Evolutionary conservation across 2,329 filamentous ascomycete genomes (phyloP).

Genomic region (Monosporascus sp.): DNA sequence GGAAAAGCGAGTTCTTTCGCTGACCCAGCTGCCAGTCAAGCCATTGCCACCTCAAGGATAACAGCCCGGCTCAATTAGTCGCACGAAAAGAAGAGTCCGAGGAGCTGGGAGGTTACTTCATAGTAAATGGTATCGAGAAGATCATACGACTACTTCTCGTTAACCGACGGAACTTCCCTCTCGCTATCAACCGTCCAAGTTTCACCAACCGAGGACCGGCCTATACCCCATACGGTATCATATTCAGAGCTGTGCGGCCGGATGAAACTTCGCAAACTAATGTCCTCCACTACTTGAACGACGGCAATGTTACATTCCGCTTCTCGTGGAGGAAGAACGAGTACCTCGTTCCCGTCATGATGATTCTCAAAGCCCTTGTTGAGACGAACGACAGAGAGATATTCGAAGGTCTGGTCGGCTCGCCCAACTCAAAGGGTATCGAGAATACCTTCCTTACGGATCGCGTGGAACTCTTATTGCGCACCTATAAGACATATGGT

Average conservation of each 20-base stretch:
- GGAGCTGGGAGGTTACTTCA: slow-evolving; percentile 92
- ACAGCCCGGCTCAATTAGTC: slow-evolving; percentile 77
- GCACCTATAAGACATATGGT: slow-evolving; percentile 88
- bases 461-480: slow-evolving; percentile 82
- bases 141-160: slow-evolving; percentile 89
- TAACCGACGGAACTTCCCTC: slow-evolving; percentile 86
- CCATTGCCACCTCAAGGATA: slow-evolving; percentile 81
- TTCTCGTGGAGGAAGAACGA: slow-evolving; percentile 98
- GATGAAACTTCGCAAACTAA: slow-evolving; percentile 98
- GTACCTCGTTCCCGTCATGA: slow-evolving; percentile 91
- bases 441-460: slow-evolving; percentile 92
- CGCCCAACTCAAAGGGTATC: slow-evolving; percentile 67
- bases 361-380: slow-evolving; percentile 90
- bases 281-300: slow-evolving; percentile 88
- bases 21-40: slow-evolving; percentile 57
- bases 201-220: slow-evolving; percentile 81
- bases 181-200: slow-evolving; percentile 87
- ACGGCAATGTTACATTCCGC: slow-evolving; percentile 93
- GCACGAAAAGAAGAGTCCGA: slow-evolving; percentile 90
- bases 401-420: slow-evolving; percentile 85
- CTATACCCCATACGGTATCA: slow-evolving; percentile 87
- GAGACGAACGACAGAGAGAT: slow-evolving; percentile 97
- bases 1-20: background rate
- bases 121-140: slow-evolving; percentile 97
- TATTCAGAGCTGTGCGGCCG: slow-evolving; percentile 87